Conservation (phyloP, 345 rosid genomes). For the Euphorbia pulcherrima region DNA sequence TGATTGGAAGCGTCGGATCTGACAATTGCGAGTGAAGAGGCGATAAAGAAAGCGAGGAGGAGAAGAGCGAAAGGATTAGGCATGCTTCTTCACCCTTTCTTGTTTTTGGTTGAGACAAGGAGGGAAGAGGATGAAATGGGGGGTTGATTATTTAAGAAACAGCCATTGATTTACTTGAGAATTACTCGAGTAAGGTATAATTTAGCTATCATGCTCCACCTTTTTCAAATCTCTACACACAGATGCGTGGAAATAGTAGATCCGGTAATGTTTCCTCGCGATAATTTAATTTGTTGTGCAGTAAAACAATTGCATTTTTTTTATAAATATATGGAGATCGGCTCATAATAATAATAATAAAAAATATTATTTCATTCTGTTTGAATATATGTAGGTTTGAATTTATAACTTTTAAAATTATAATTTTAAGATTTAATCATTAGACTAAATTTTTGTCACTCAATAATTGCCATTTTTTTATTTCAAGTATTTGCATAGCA, state of each 20-base stretch:
- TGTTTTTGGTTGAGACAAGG: neutral
- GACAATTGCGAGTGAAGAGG: slow-evolving; percentile 32
- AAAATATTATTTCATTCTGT: no score
- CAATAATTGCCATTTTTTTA: no score
- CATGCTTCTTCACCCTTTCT: neutral
- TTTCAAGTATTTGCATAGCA: no score
- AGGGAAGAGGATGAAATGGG: neutral
- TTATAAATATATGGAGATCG: no score
- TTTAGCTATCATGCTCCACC: slow-evolving; percentile 5
- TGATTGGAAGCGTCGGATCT: slow-evolving; percentile 69
- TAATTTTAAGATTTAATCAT: no score
- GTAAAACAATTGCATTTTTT: no score
- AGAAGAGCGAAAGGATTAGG: slow-evolving; percentile 24
- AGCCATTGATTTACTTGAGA: neutral
- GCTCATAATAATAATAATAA: no score
- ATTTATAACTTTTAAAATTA: no score
- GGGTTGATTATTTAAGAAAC: neutral
- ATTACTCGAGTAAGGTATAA: slow-evolving; percentile 6
- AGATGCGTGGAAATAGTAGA: neutral
- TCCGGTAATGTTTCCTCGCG: no score
- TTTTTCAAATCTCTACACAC: neutral
- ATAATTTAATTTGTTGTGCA: no score
- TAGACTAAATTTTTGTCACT: no score
- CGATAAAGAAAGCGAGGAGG: slow-evolving; percentile 33
- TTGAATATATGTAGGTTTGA: no score